Evolutionary conservation across 2,329 filamentous ascomycete species (phyloP), one percentile per base, ranked within the genome.

Genomic region (Chalaropsis ovoidea): DNA sequence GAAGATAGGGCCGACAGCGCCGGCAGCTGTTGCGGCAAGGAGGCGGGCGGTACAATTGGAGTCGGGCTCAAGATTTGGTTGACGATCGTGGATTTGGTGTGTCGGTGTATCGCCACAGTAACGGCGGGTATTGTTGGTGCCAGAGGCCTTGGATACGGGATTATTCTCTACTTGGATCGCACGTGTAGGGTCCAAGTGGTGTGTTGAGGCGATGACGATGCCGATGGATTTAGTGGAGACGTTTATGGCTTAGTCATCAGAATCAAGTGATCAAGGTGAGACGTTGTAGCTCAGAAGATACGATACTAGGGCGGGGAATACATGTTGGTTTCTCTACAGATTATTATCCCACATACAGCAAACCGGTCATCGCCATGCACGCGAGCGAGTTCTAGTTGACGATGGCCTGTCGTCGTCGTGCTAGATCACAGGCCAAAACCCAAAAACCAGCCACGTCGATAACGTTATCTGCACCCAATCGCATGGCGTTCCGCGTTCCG

Each of bases 211-310:
- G 17, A 58, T 58, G 27, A 58, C 52, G 52, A 35, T 58, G 52
- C 24, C 24, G 52, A 35, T 35, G 52, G 52, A 58, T 58, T 58
- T 19, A 39, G 52, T 58, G 52, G 52, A n/a, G 52, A 58, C 27
- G 15, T 52, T 13, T 7, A n/a, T 39, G 52, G 52, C 24, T 58
- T 58, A 58, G 52, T 58, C 52, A 58, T n/a, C 27, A 35, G 4
- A n/a, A n/a, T 17, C 6, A 6, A 47, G 43, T 47, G 15, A n/a
- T 2, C 1, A 8, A 3, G 43, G 42, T 43, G 7, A 15, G 17
- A 43, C 42, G 17, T 3, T 13, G 13, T 13, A 43, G 6, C 13
- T 43, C 13, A 1, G 42, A 15, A 43, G 42, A 43, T 43, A 13
- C 13, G n/a, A n/a, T n/a, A n/a, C 13, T 43, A 10, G 42, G 13